Conservation (phyloP, 768 basidiomycete genomes). For the Trametes cingulata region DNA sequence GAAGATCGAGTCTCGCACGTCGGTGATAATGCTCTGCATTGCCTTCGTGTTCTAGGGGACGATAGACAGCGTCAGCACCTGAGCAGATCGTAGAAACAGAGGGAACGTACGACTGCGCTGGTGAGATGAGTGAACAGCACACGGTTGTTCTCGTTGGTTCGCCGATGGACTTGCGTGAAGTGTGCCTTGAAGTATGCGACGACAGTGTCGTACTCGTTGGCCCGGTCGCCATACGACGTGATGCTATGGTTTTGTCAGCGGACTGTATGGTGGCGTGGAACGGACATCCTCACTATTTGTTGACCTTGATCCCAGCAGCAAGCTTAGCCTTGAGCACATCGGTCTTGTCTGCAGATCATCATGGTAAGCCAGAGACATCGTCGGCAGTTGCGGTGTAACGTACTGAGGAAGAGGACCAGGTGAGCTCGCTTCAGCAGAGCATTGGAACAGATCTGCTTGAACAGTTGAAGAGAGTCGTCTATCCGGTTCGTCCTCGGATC, state of each 20-base stretch:
- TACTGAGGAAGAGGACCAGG: slow-evolving; percentile 62
- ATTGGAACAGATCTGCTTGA: slow-evolving; percentile 84
- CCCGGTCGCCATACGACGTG: slow-evolving; percentile 72
- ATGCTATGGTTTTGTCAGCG: slow-evolving; percentile 48
- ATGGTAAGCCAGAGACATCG: background rate
- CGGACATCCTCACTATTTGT: slow-evolving; percentile 65
- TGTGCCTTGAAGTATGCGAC: slow-evolving; percentile 85
- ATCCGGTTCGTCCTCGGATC: slow-evolving; percentile 84
- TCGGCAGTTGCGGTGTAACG: slow-evolving; percentile 52
- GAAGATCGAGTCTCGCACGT: slow-evolving; percentile 45
- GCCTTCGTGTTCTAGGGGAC: slow-evolving; percentile 73
- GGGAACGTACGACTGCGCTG: slow-evolving; percentile 64
- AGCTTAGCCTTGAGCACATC: slow-evolving; percentile 76
- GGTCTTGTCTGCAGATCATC: slow-evolving; percentile 58
- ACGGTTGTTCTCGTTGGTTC: slow-evolving; percentile 58
- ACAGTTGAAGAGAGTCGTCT: slow-evolving; percentile 86
- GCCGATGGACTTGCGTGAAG: slow-evolving; percentile 73
- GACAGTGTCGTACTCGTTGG: slow-evolving; percentile 70
- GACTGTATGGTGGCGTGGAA: background rate
- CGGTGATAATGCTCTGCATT: slow-evolving; percentile 81
- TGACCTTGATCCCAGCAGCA: slow-evolving; percentile 65
- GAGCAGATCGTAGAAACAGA: background rate
- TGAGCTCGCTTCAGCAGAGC: slow-evolving; percentile 64
- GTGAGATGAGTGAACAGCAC: slow-evolving; percentile 74
- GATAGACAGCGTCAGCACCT: background rate